Conservation (phyloP, 2,329 filamentous ascomycete species). For the Metarhizium anisopliae region DNA sequence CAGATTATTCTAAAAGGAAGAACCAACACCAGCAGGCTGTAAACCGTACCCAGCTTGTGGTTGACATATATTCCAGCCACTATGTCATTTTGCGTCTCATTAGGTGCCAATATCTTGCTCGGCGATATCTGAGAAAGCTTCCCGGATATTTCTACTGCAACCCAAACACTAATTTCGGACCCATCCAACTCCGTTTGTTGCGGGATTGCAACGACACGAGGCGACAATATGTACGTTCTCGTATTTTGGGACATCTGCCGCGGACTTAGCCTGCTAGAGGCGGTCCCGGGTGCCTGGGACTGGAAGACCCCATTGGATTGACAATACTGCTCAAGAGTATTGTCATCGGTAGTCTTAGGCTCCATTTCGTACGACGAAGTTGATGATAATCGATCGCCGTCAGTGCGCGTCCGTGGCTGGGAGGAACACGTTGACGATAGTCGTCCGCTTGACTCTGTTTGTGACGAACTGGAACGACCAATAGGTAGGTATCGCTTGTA, state of each 20-base stretch:
- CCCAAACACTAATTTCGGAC: conserved; percentile 32
- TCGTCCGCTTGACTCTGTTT: conserved; percentile 2
- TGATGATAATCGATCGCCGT: conserved; percentile 1
- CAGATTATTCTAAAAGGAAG: neutral
- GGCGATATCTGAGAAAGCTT: conserved; percentile 21
- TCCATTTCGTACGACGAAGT: conserved; percentile 1
- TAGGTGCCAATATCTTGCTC: neutral
- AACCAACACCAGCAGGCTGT: neutral
- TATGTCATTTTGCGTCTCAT: neutral
- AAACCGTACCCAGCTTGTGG: conserved; percentile 13
- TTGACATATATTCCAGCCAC: conserved; percentile 8
- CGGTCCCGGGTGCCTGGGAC: neutral
- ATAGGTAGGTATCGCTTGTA: conserved; percentile 4
- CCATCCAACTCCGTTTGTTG: conserved; percentile 27
- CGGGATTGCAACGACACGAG: conserved; percentile 33
- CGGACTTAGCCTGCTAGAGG: conserved; percentile 1
- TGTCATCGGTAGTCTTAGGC: neutral
- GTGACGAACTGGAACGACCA: conserved; percentile 1
- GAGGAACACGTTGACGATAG: conserved; percentile 2
- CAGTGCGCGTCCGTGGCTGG: neutral
- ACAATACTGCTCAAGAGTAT: neutral
- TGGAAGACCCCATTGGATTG: neutral
- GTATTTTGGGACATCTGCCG: conserved; percentile 5
- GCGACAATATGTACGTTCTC: conserved; percentile 25
- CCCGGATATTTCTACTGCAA: conserved; percentile 38